Conservation (phyloP, 345 rosid genomes). For the Eucalyptus shirleyi region DNA sequence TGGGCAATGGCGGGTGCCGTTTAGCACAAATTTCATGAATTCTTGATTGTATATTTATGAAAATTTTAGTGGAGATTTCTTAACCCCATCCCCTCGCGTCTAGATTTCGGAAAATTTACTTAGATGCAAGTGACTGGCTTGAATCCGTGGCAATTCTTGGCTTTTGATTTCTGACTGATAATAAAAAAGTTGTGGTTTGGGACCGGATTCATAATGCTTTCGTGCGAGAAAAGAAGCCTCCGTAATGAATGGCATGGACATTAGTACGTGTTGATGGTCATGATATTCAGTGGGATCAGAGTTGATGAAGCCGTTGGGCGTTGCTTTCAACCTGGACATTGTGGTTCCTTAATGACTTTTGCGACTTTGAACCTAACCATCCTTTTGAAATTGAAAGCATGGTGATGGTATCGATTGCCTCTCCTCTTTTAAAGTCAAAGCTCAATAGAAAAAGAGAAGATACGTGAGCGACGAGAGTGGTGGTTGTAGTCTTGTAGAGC, state of each 20-base stretch:
- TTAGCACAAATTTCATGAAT: background rate
- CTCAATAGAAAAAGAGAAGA: background rate
- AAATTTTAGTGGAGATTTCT: background rate
- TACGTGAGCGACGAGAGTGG: background rate
- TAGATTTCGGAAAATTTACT: background rate
- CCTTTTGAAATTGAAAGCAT: background rate
- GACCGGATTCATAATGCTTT: background rate
- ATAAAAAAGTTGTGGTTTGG: background rate
- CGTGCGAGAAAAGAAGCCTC: background rate
- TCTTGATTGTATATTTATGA: background rate
- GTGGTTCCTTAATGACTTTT: background rate
- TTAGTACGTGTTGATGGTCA: background rate
- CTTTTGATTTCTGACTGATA: background rate
- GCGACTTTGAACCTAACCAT: background rate
- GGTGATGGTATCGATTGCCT: background rate
- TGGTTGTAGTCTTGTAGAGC: no score
- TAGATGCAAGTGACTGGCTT: background rate
- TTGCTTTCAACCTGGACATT: background rate
- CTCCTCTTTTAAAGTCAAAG: background rate
- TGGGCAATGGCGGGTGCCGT: background rate
- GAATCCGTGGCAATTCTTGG: background rate
- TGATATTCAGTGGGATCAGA: background rate
- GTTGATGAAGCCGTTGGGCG: background rate
- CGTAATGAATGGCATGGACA: background rate
- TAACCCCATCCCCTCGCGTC: background rate